Evolutionary conservation across 208 protist species (phyloP).

Genomic region (Wallacemonas sp.): DNA sequence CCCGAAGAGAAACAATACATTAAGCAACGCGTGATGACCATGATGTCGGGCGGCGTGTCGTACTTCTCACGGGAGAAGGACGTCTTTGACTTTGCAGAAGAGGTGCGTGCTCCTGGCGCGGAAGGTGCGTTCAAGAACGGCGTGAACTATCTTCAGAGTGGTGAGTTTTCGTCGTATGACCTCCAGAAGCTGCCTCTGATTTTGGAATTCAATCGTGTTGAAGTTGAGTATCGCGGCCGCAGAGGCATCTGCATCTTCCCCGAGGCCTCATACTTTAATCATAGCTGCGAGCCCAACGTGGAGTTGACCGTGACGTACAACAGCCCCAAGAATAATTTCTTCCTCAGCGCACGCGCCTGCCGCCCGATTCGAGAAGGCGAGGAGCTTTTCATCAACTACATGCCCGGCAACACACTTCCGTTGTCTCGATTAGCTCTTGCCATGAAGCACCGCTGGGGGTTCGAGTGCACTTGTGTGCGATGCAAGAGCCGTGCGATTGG

Average conservation of each 20-base stretch:
- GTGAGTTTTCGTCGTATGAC: conserved; percentile 81
- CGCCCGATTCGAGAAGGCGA: conserved; percentile 73
- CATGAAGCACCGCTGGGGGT: conserved; percentile 83
- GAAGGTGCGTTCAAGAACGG: conserved; percentile 63
- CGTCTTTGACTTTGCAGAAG: conserved; percentile 82
- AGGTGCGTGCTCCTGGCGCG: conserved; percentile 57
- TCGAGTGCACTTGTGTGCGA: conserved; percentile 78
- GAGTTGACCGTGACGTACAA: conserved; percentile 75
- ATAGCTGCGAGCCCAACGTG: conserved; percentile 84
- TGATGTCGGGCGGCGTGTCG: conserved; percentile 83
- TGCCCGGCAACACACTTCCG: conserved; percentile 80
- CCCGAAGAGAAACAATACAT: conserved; percentile 68
- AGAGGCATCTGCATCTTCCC: conserved; percentile 81
- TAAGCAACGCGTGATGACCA: conserved; percentile 64
- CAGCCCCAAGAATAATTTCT: conserved; percentile 70
- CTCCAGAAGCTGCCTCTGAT: conserved; percentile 83
- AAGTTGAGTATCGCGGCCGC: conserved; percentile 79
- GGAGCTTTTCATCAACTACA: conserved; percentile 84
- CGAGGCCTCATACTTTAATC: conserved; percentile 82
- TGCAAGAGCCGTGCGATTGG: conserved; percentile 77
- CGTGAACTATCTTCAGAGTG: conserved; percentile 61
- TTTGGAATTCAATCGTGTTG: conserved; percentile 84
- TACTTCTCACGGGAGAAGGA: conserved; percentile 86
- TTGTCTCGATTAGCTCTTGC: conserved; percentile 68
- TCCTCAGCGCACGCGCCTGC: conserved; percentile 65